Evolutionary conservation across 257 asterid genomes (phyloP), one percentile per base, ranked within the genome.

Genomic region (Gentiana straminea): DNA sequence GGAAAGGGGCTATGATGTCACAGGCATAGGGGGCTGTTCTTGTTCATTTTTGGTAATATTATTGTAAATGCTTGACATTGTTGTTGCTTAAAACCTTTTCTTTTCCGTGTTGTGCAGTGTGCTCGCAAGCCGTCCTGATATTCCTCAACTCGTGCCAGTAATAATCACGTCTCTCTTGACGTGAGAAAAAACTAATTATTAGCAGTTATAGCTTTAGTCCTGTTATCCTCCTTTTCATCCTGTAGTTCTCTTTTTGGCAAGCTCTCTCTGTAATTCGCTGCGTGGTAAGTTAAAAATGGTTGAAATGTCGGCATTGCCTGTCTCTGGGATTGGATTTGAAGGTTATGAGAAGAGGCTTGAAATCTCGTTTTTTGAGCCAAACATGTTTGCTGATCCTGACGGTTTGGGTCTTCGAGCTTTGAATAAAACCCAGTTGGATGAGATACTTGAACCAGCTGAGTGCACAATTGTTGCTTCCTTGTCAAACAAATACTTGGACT

Each of bases 91-190:
- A 24, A 24, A 73, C 41, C 3, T 57, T 43, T 32, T 24, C 24
- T 24, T 24, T 24, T 24, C 24, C 24, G 24, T 24, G 24, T 13
- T 33, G 3, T 83, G 86, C 94, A 86, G 95, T 87, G 96, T 72
- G 92, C 94, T 64, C 96, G 96, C 92, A 84, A 82, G 51, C 96
- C 96, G 68, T 87, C 96, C 94, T 87, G 96, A 87, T 80, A 80
- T 52, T 71, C 68, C 67, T 13, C 13, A 5, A 56, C 50, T 56
- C 2, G 35, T 44, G 13, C 58, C 63, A 7, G 9, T 24, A 41
- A 52, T 3, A 13, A 57, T 38, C 80, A 64, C 92, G 92, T 84
- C 77, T 80, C 73, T 0, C 4, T 44, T 6, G 87, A 55, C 94
- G 93, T 77, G 81, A n/a, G 62, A 24, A 41, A 59, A 44, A 2